Conservation (phyloP, 768 basidiomycete genomes). For the Hirschioporus abietinus region DNA sequence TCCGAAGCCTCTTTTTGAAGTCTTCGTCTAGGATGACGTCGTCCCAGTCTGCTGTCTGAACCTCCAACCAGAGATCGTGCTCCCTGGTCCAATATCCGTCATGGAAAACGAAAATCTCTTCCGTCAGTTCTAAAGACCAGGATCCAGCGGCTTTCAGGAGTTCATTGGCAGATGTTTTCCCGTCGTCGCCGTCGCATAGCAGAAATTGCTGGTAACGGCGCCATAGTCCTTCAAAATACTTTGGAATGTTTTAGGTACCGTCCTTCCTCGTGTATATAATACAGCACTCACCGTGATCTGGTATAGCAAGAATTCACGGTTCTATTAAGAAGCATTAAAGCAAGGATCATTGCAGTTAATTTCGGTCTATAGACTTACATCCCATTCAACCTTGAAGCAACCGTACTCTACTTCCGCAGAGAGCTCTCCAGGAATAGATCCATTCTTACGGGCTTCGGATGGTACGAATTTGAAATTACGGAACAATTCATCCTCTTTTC, state of each 20-base stretch:
- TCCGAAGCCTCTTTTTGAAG: slow-evolving; percentile 62
- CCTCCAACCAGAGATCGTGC: slow-evolving; percentile 47
- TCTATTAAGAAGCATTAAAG: slow-evolving; percentile 26
- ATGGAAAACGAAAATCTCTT: slow-evolving; percentile 77
- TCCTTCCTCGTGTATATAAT: background rate
- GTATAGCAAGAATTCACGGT: slow-evolving; percentile 53
- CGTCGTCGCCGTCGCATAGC: slow-evolving; percentile 47
- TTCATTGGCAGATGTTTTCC: slow-evolving; percentile 41
- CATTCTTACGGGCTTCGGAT: slow-evolving; percentile 32
- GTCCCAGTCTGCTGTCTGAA: slow-evolving; percentile 63
- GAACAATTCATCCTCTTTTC: slow-evolving; percentile 44
- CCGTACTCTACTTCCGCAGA: slow-evolving; percentile 47
- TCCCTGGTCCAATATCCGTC: slow-evolving; percentile 67
- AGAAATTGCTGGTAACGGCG: slow-evolving; percentile 37
- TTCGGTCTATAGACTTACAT: slow-evolving; percentile 33
- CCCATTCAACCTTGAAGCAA: slow-evolving; percentile 52
- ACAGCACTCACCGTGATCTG: slow-evolving; percentile 37
- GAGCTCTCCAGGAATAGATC: slow-evolving; percentile 46
- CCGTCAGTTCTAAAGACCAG: slow-evolving; percentile 41
- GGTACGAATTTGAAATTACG: slow-evolving; percentile 45
- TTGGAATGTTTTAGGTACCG: background rate
- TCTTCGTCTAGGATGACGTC: slow-evolving; percentile 67
- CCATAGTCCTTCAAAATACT: slow-evolving; percentile 17
- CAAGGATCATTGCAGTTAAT: background rate
- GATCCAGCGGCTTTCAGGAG: slow-evolving; percentile 49